Percentiles rank a stretch among this genome's conserved stretches.
Evolutionary conservation across 352 stramenopile genomes (phyloP).

Genomic region (Hyaloperonospora arabidopsidis): DNA sequence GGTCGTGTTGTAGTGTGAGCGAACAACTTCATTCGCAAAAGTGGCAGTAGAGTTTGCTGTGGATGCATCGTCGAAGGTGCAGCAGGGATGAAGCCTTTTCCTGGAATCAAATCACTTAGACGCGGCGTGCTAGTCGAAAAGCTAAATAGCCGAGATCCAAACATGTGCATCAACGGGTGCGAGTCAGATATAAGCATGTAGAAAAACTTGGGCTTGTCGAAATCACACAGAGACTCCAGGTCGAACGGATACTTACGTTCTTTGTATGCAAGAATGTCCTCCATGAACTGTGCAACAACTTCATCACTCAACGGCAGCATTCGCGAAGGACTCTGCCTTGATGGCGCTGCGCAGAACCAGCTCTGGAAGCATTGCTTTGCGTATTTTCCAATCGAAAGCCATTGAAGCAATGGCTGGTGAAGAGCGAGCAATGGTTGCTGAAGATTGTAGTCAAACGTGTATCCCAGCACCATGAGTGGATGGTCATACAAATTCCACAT

Average conservation of each 20-base stretch:
- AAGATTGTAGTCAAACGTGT: constrained; percentile 73
- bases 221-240: constrained; percentile 59
- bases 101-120: constrained; percentile 33
- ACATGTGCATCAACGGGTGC: constrained; percentile 67
- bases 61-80: constrained; percentile 28
- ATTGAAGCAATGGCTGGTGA: constrained; percentile 50
- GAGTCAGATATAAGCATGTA: constrained; percentile 74
- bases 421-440: constrained; percentile 37
- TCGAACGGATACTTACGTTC: constrained; percentile 75
- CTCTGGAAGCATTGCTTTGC: constrained; percentile 66
- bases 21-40: constrained; percentile 48
- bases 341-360: constrained; percentile 53
- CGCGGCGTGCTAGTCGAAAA: constrained; percentile 50
- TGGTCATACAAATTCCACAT: constrained; percentile 77
- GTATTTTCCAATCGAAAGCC: constrained; percentile 68
- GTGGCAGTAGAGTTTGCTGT: constrained; percentile 32
- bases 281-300: constrained; percentile 51
- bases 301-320: constrained; percentile 43
- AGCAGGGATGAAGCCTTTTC: constrained; percentile 52
- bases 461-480: constrained; percentile 57
- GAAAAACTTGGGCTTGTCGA: constrained; percentile 65
- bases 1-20: constrained; percentile 30
- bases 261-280: constrained; percentile 68
- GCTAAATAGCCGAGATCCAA: constrained; percentile 64
- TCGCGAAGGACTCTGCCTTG: constrained; percentile 21